Evolutionary conservation across 176 grass and related monocot genomes (phyloP), one percentile per base, ranked within the genome.

Genomic region (Microstegium vimineum): DNA sequence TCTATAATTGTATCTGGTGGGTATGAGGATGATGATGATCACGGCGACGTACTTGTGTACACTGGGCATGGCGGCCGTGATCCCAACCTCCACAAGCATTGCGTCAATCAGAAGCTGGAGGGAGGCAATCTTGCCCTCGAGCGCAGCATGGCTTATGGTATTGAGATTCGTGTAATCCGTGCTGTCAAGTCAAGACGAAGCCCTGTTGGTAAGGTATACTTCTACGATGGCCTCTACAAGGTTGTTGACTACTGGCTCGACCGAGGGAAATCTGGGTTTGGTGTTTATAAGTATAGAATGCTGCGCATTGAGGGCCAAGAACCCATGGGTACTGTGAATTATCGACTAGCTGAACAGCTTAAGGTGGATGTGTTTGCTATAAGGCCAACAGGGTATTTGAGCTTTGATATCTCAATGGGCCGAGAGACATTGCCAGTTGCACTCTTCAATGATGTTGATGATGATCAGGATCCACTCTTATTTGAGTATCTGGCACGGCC

Each of bases 11-110:
- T 99, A 23, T 99, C 96, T 26, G 96, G 96, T 57, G 93, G 96
- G 65, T 99, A 99, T 66, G 96, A 99, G 80, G 96, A 99, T 38
- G 96, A 99, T 68, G 96, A 99, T 30, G 96, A 99, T 78, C 89
- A 80, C 23, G 96, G 96, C 15, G 89, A 90, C 4, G 31, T 99
- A 59, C 89, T 99, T 59, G 90, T 99, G 62, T 99, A 99, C 89
- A 99, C 96, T 0, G 96, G 96, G 31, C 96, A 99, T 40, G 96
- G 96, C 22, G 96, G 96, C 59, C 90, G 96, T 8, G 93, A 95
- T 60, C 92, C 79, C 27, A 95, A 82, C 46, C 82, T 93, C 20
- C 83, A 89, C 62, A 91, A 86, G 72, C 96, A 95, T 15, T 95
- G 90, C n/a, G 12, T 89, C 2, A 87, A 98, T 34, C 90, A 93